Conservation (phyloP, 78 protist species). For the Dictyostelium citrinum region DNA sequence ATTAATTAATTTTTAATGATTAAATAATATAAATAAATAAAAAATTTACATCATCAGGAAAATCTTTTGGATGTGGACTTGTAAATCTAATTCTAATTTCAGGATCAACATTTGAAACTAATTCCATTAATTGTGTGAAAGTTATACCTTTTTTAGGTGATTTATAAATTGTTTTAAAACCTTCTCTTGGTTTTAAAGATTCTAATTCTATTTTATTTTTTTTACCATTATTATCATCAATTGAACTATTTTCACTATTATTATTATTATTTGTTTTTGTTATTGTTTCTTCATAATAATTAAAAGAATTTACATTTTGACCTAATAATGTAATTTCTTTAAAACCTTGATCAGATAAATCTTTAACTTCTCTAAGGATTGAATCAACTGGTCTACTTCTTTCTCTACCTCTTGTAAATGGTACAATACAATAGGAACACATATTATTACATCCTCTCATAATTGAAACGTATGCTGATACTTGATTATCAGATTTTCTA, state of each 20-base stretch:
- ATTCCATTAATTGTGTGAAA: constrained; percentile 75
- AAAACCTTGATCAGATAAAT: constrained; percentile 41
- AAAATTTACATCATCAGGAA: constrained; percentile 77
- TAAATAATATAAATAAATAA: not conserved
- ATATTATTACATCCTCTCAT: constrained; percentile 96
- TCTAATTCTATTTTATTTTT: not conserved
- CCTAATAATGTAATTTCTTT: constrained; percentile 92
- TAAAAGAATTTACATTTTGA: constrained; percentile 95
- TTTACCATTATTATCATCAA: not conserved
- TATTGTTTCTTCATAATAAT: constrained; percentile 39
- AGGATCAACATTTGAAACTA: constrained; percentile 76
- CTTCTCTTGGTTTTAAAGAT: constrained; percentile 23
- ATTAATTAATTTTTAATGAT: not conserved
- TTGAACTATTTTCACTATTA: too few species aligned
- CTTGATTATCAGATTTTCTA: constrained; percentile 47
- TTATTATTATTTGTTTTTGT: not conserved
- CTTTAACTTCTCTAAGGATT: constrained; percentile 84
- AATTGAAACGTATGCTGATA: constrained; percentile 79
- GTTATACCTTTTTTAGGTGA: constrained; percentile 76
- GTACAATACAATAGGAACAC: constrained; percentile 97
- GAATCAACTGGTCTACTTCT: constrained; percentile 81
- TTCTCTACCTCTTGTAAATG: constrained; percentile 96
- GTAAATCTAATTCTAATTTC: constrained; percentile 94
- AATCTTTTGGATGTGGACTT: constrained; percentile 97
- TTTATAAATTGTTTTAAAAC: constrained; percentile 87